Base-by-base conservation (phyloP, 73 alveolate genomes). In the Breviolum minutum region DNA sequence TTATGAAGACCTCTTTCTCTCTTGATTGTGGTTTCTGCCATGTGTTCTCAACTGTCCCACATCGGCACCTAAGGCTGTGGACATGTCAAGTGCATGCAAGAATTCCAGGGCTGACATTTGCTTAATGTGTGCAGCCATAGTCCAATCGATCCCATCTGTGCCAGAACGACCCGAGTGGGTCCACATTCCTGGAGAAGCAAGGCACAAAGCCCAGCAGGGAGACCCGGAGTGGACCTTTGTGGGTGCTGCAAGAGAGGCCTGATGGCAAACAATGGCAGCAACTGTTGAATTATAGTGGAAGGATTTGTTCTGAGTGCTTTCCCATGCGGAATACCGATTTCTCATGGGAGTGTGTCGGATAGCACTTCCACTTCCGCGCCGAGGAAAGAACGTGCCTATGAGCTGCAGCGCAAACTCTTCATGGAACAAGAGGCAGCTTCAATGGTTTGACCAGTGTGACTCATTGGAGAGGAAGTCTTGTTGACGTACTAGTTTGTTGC, bases 331-430 rank as follows among this genome's bases (percentile, higher is more conserved):
- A 40, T 40, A 40, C 54, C 54, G 54, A 40, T 40, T 40, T 40
- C 54, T 3, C 54, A 40, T 40, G 54, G 3, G 54, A 40, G 54
- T 40, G 54, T 40, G 54, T 3, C 54, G 54, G 54, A 40, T 40
- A 40, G 54, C 54, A 40, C 54, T 40, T 40, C 54, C 54, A 40
- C 20, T 61, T 68, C 68, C 32, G 12, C 14, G 12, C 94, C 73
- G 17, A 90, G 97, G 97, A 61, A 69, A 63, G 71, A 74, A 63
- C 97, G 97, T 24, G 97, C 97, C 73, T 29, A 63, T 13, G 82
- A 71, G 81, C 88, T 90, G 63, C 88, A 90, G 81, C 71, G 84
- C 62, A 90, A 66, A 87, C 63, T 90, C 62, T 76, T 71, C 61
- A 26, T 27, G 62, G 88, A 90, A 74, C 77, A 27, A 13, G 97